phyloP scores from a whole-genome alignment of 2,329 filamentous ascomycete genomes.

The Sporothrix pseudoabietina region DNA sequence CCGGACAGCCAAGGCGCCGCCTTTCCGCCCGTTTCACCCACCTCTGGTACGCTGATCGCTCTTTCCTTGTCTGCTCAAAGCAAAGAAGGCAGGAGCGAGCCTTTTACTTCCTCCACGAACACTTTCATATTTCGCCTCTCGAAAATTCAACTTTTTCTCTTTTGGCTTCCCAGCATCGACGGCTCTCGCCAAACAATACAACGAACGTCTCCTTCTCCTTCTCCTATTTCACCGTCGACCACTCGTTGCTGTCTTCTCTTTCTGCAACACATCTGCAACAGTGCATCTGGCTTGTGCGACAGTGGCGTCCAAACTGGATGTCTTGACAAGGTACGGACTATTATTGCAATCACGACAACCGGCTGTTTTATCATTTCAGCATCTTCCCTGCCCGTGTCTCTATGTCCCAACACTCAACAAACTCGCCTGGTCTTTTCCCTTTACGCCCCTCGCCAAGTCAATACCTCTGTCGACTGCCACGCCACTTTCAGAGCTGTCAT shows the following conservation, averaged over 20 bases:
- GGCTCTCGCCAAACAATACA: neutral
- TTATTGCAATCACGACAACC: neutral
- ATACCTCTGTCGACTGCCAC: conserved; percentile 26
- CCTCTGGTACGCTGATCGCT: conserved; percentile 12
- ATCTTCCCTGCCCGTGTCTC: neutral
- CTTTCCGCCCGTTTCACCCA: conserved; percentile 9
- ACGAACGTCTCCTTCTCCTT: neutral
- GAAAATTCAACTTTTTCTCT: neutral
- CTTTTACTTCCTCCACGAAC: neutral
- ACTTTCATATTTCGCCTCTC: neutral
- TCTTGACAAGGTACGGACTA: conserved; percentile 12
- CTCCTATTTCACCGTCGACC: neutral
- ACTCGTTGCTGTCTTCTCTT: neutral
- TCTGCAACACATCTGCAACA: conserved; percentile 2
- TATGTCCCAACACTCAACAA: neutral
- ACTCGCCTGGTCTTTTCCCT: neutral
- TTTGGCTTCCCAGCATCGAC: neutral
- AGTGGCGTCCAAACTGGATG: conserved; percentile 23
- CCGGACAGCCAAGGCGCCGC: conserved; percentile 8
- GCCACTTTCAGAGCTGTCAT: conserved; percentile 28
- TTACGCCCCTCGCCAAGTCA: neutral
- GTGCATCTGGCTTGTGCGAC: conserved; percentile 25
- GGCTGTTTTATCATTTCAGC: neutral
- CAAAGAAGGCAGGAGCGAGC: neutral
- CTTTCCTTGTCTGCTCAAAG: neutral